Evolutionary conservation across 176 grass and related monocot species (phyloP).

Genomic region (Tillandsia leiboldiana): DNA sequence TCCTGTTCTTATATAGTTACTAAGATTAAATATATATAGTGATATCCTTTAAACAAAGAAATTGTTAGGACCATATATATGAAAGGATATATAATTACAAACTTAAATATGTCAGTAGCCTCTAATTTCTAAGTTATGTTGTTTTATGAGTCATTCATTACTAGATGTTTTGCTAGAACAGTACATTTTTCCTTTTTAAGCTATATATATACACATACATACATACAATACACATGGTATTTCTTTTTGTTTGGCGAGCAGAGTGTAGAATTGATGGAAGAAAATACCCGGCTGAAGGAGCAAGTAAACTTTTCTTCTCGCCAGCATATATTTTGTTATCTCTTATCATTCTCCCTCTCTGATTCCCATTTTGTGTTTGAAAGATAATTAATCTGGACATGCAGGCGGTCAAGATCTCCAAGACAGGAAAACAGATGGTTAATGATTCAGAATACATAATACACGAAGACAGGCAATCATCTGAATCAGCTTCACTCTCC

Average conservation of each 20-base stretch:
- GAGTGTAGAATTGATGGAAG: conserved; percentile 41
- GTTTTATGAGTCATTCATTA: too few relatives aligned
- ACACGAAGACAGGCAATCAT: conserved; percentile 48
- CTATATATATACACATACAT: neutral
- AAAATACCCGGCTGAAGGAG: conserved; percentile 43
- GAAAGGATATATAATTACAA: too few relatives aligned
- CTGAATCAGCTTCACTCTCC: conserved; percentile 38
- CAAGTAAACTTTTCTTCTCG: conserved; percentile 36
- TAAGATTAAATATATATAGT: too few relatives aligned
- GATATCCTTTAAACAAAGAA: too few relatives aligned
- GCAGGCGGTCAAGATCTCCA: conserved; percentile 36
- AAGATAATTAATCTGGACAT: conserved; percentile 15
- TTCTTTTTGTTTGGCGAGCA: conserved; percentile 17
- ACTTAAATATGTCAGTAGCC: too few relatives aligned
- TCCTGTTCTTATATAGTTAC: too few relatives aligned
- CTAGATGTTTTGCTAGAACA: neutral
- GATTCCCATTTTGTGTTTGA: neutral
- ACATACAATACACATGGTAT: neutral
- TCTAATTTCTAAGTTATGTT: too few relatives aligned
- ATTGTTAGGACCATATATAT: too few relatives aligned
- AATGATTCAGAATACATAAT: conserved; percentile 33
- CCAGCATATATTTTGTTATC: neutral
- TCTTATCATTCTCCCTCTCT: neutral
- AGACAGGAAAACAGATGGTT: conserved; percentile 33
- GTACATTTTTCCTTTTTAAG: neutral